Percentiles rank a stretch among this genome's conserved stretches.
Conservation (phyloP, 352 stramenopile genomes). For the Globisporangium parvum region DNA sequence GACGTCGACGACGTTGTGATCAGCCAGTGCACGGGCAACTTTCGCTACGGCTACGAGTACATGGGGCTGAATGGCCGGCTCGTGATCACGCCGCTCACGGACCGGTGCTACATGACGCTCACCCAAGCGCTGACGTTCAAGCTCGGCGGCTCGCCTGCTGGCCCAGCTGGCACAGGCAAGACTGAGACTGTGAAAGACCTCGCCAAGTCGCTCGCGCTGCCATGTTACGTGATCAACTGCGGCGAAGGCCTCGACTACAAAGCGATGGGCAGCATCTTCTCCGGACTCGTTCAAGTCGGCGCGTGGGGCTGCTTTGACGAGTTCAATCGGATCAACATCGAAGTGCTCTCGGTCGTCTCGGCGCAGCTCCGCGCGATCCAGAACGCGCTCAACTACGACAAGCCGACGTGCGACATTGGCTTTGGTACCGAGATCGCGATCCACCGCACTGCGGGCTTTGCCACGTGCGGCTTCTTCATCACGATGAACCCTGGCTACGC, state of each 20-base stretch:
- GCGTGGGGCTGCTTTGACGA: conserved; percentile 86
- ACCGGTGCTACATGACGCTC: conserved; percentile 93
- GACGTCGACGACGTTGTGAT: conserved; percentile 89
- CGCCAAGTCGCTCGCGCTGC: conserved; percentile 88
- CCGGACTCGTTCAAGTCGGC: conserved; percentile 82
- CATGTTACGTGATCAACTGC: conserved; percentile 91
- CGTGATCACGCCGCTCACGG: conserved; percentile 91
- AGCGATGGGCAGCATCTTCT: conserved; percentile 89
- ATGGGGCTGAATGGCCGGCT: conserved; percentile 90
- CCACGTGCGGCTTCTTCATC: conserved; percentile 93
- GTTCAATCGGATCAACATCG: conserved; percentile 88
- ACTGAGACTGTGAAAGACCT: conserved; percentile 93
- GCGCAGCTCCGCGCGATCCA: conserved; percentile 90
- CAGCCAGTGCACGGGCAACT: conserved; percentile 88
- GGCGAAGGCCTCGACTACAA: conserved; percentile 92
- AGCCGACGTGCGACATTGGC: conserved; percentile 88
- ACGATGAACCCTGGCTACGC: conserved; percentile 94
- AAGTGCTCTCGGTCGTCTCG: conserved; percentile 82
- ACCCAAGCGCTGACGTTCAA: conserved; percentile 92
- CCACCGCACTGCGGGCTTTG: conserved; percentile 89
- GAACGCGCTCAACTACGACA: conserved; percentile 90
- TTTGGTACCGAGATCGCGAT: conserved; percentile 89
- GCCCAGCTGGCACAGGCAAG: conserved; percentile 89
- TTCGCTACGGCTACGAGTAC: conserved; percentile 93
- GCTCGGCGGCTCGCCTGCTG: conserved; percentile 84